Conservation (phyloP, 2,329 filamentous ascomycete genomes). For the Geosmithia putterillii region DNA sequence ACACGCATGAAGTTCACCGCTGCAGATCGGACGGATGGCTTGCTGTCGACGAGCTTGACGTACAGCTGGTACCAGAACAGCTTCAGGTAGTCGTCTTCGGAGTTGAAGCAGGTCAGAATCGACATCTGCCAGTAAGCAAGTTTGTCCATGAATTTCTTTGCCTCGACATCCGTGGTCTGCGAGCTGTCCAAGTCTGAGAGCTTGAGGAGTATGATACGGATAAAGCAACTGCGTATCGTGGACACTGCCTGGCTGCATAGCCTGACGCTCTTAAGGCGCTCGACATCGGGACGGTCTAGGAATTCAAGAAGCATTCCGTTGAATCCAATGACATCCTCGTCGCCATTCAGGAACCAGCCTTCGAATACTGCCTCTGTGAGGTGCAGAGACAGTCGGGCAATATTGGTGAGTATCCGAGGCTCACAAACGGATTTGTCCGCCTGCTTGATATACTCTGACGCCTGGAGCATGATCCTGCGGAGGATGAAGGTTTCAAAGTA, state of each 20-base stretch:
- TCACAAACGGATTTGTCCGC: slow-evolving; percentile 65
- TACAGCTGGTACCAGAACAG: slow-evolving; percentile 91
- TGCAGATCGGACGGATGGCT: slow-evolving; percentile 54
- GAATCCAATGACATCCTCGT: slow-evolving; percentile 74
- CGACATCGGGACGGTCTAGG: slow-evolving; percentile 72
- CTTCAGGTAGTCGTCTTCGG: slow-evolving; percentile 70
- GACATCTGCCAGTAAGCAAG: slow-evolving; percentile 95
- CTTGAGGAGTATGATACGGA: slow-evolving; percentile 66
- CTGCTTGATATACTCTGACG: slow-evolving; percentile 58
- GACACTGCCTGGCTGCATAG: slow-evolving; percentile 76
- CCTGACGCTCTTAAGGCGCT: slow-evolving; percentile 74
- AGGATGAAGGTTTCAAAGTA: slow-evolving; percentile 90
- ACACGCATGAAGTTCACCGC: slow-evolving; percentile 85
- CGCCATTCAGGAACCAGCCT: slow-evolving; percentile 90
- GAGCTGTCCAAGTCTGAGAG: slow-evolving; percentile 72
- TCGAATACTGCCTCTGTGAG: slow-evolving; percentile 87
- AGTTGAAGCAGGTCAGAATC: slow-evolving; percentile 64
- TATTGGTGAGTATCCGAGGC: slow-evolving; percentile 73
- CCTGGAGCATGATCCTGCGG: slow-evolving; percentile 57
- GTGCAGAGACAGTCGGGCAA: slow-evolving; percentile 69
- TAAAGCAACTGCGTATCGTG: slow-evolving; percentile 63
- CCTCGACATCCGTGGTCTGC: slow-evolving; percentile 44
- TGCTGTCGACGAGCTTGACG: slow-evolving; percentile 65
- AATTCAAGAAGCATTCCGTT: slow-evolving; percentile 78
- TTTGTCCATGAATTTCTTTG: slow-evolving; percentile 64